phyloP scores from a whole-genome alignment of 257 asterid genomes.

The Solanum habrochaites region DNA sequence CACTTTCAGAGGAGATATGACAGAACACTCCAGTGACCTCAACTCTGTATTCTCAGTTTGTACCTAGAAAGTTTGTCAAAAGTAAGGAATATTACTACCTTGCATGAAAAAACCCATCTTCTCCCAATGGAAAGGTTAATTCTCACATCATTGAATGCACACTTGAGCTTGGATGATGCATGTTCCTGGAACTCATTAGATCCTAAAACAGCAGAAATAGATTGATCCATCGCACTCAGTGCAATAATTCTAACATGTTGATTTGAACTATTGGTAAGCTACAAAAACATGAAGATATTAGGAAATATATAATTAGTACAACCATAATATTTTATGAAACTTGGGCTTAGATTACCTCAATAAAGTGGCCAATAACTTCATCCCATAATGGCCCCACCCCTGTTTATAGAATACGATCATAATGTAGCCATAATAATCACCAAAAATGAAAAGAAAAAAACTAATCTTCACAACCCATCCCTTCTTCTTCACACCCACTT shows the following conservation, averaged over 20 bases:
- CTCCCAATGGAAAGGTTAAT: constrained; percentile 2
- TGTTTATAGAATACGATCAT: constrained; percentile 19
- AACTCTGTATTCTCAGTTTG: constrained; percentile 35
- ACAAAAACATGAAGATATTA: constrained; percentile 16
- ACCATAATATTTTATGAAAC: background rate
- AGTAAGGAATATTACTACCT: background rate
- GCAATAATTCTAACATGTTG: constrained; percentile 66
- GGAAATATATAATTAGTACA: background rate
- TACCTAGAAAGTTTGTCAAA: constrained; percentile 25
- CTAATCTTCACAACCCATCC: background rate
- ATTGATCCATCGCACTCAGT: constrained; percentile 84
- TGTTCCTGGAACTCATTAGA: constrained; percentile 61
- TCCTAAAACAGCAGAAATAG: constrained; percentile 89
- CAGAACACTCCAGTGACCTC: constrained; percentile 76
- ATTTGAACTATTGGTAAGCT: constrained; percentile 82
- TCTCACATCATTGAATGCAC: constrained; percentile 45
- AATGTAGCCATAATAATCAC: background rate
- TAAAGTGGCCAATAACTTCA: constrained; percentile 75
- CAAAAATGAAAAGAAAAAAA: background rate
- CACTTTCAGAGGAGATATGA: constrained; percentile 64
- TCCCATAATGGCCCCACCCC: constrained; percentile 96
- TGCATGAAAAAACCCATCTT: background rate
- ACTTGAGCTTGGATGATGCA: constrained; percentile 25
- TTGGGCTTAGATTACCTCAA: constrained; percentile 48
- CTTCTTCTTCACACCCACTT: background rate